Evolutionary conservation across 331 rosid species (phyloP).

Genomic region (Quercus phellos): DNA sequence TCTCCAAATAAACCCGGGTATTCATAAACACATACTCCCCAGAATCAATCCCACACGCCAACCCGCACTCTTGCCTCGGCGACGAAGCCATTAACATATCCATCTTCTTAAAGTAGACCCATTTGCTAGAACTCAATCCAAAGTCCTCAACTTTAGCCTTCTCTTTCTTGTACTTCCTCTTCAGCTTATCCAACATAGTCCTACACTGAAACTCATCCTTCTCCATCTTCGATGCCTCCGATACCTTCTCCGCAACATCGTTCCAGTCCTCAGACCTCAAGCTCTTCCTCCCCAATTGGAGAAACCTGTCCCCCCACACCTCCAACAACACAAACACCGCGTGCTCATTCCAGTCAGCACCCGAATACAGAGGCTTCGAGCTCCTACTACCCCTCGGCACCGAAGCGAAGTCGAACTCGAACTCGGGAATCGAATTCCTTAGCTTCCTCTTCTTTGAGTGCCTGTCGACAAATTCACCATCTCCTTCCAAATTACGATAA

Average conservation of each 20-base stretch:
- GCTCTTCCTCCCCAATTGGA: conserved; percentile 78
- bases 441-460: conserved; percentile 57
- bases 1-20: conserved; percentile 67
- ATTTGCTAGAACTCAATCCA: conserved; percentile 44
- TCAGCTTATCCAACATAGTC: conserved; percentile 55
- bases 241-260: conserved; percentile 76
- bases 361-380: conserved; percentile 22
- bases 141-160: conserved; percentile 48
- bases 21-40: conserved; percentile 89
- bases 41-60: conserved; percentile 84
- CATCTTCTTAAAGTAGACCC: conserved; percentile 83
- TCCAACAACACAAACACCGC: conserved; percentile 68
- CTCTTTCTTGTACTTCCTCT: conserved; percentile 83
- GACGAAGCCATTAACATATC: conserved; percentile 79
- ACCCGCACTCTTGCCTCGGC: conserved; percentile 53
- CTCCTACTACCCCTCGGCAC: conserved; percentile 2
- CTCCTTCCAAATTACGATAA: conserved; percentile 19
- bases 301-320: conserved; percentile 84
- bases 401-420: conserved; percentile 61
- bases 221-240: conserved; percentile 49
- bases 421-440: conserved; percentile 39
- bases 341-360: conserved; percentile 64
- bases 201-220: conserved; percentile 59
- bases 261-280: conserved; percentile 86
- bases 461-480: conserved; percentile 30